Evolutionary conservation across 2,329 filamentous ascomycete species (phyloP).

Genomic region (Stemphylium vesicarium): DNA sequence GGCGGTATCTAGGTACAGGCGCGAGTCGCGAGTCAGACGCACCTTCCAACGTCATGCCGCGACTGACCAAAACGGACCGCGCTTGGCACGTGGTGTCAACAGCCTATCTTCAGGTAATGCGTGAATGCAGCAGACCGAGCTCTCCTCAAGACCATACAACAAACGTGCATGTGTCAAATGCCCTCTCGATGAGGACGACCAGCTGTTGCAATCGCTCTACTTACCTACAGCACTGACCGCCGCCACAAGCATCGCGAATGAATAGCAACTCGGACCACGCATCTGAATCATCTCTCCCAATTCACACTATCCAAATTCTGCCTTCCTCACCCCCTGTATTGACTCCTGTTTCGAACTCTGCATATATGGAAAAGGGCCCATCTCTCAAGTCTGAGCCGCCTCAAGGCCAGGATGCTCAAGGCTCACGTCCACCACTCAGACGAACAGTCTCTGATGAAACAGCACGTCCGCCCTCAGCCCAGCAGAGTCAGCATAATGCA

Average conservation of each 20-base stretch:
- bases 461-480: slow-evolving; percentile 37
- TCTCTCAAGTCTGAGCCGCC: slow-evolving; percentile 19
- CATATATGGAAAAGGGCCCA: slow-evolving; percentile 23
- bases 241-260: slow-evolving; percentile 25
- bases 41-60: slow-evolving; percentile 35
- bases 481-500: slow-evolving; percentile 19
- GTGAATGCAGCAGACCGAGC: background rate
- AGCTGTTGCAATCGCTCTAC: slow-evolving; percentile 18
- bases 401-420: slow-evolving; percentile 15
- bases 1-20: slow-evolving; percentile 16
- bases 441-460: slow-evolving; percentile 31
- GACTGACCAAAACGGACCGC: slow-evolving; percentile 24
- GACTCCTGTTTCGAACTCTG: background rate
- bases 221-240: slow-evolving; percentile 35
- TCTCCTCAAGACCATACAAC: background rate
- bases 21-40: slow-evolving; percentile 35
- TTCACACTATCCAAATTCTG: slow-evolving; percentile 13
- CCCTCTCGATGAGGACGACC: slow-evolving; percentile 7
- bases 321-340: slow-evolving; percentile 24
- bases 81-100: slow-evolving; percentile 18
- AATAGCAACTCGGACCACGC: slow-evolving; percentile 19
- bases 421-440: slow-evolving; percentile 6
- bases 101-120: background rate
- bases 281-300: slow-evolving; percentile 32
- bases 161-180: background rate